Evolutionary conservation across 2,329 filamentous ascomycete genomes (phyloP).

Genomic region (Aspergillus pseudoviridinutans): DNA sequence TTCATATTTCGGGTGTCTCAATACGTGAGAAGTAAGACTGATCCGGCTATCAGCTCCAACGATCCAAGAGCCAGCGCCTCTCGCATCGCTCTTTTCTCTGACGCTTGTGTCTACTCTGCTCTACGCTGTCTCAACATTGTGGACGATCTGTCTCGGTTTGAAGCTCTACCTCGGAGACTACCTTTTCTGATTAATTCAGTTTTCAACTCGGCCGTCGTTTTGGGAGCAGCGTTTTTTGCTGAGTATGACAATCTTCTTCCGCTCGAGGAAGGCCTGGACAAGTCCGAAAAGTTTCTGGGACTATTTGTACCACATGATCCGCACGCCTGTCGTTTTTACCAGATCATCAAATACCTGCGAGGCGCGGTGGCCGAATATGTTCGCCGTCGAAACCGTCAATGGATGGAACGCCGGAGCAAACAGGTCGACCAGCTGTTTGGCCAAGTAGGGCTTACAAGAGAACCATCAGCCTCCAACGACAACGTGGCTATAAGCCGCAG

Average conservation of each 20-base stretch:
- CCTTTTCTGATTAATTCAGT: constrained; percentile 47
- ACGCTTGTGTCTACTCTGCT: constrained; percentile 45
- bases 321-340: constrained; percentile 33
- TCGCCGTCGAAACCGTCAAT: constrained; percentile 33
- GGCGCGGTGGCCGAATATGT: constrained; percentile 36
- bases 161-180: constrained; percentile 39
- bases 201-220: constrained; percentile 44
- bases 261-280: constrained; percentile 30
- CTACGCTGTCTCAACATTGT: constrained; percentile 39
- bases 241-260: constrained; percentile 41
- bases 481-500: constrained; percentile 4
- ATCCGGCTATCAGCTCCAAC: constrained; percentile 9
- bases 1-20: constrained; percentile 49
- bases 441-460: constrained; percentile 24
- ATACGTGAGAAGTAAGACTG: constrained; percentile 29
- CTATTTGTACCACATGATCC: constrained; percentile 35
- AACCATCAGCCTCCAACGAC: constrained; percentile 8
- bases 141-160: constrained; percentile 30
- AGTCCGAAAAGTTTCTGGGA: constrained; percentile 31
- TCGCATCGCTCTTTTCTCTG: constrained; percentile 31
- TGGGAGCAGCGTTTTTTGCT: constrained; percentile 45
- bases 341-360: constrained; percentile 40
- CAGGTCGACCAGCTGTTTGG: constrained; percentile 43
- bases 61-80: constrained; percentile 25
- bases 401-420: constrained; percentile 37